These are phyloP conservation scores for Paecilomyces sp. DNA, from an alignment of 2,329 filamentous ascomycete genomes.

Conservation along the genomic window DNA sequence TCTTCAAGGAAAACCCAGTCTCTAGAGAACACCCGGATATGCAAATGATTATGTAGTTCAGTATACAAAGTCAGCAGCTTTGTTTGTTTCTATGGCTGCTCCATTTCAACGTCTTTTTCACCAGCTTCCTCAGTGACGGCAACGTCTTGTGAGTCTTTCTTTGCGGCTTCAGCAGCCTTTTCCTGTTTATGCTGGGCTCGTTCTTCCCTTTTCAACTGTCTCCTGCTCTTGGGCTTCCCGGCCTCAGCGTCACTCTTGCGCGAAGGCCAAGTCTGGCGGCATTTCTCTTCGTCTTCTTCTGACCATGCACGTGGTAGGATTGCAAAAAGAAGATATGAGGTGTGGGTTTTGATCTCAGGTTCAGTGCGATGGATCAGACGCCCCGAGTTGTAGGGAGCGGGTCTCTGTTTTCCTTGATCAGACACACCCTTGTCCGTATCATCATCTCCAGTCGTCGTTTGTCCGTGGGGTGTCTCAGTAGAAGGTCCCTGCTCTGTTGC, in stretches of 20 bases:
- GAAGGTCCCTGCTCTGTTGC: constrained; percentile 12
- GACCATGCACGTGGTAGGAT: constrained; percentile 81
- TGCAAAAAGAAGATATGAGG: constrained; percentile 93
- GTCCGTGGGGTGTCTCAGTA: constrained; percentile 16
- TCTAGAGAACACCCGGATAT: background rate
- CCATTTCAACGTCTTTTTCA: background rate
- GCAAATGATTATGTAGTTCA: background rate
- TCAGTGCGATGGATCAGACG: constrained; percentile 74
- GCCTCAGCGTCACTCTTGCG: constrained; percentile 37
- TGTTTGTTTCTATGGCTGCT: background rate
- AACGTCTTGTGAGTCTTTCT: background rate
- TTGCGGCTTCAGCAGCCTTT: background rate
- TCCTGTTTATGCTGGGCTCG: background rate
- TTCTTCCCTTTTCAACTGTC: constrained; percentile 28
- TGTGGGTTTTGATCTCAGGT: constrained; percentile 87
- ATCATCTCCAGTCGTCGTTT: constrained; percentile 15
- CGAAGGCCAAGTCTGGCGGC: constrained; percentile 58
- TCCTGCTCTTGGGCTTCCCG: constrained; percentile 27
- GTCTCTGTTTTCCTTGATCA: constrained; percentile 4
- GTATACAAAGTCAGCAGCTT: background rate
- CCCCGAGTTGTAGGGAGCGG: constrained; percentile 65
- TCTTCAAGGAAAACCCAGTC: background rate
- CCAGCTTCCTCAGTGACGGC: background rate
- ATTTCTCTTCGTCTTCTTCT: constrained; percentile 68
- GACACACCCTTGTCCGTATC: constrained; percentile 14